Percentiles rank a stretch among this genome's conserved stretches.
Conservation (phyloP, 2,329 filamentous ascomycete species). For the Venturia pyrina region DNA sequence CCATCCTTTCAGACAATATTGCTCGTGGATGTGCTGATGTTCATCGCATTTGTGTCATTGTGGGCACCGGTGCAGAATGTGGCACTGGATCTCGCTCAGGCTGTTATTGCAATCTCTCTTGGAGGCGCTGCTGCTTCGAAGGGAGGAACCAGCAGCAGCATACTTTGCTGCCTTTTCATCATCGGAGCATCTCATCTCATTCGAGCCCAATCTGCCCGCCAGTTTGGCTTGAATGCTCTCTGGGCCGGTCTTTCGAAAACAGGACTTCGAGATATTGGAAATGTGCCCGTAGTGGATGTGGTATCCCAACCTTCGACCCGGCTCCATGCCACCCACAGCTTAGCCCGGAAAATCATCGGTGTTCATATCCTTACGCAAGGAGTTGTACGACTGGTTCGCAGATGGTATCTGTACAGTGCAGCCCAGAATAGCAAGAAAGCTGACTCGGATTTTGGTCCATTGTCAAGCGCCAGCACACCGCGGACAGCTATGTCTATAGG, state of each 20-base stretch:
- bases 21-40: slow-evolving; percentile 71
- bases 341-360: slow-evolving; percentile 49
- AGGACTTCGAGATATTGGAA: slow-evolving; percentile 18
- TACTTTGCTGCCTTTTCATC: slow-evolving; percentile 60
- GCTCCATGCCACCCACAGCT: slow-evolving; percentile 4
- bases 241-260: slow-evolving; percentile 30
- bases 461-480: slow-evolving; percentile 7
- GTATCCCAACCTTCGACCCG: background rate
- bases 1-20: slow-evolving; percentile 78
- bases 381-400: slow-evolving; percentile 57
- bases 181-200: slow-evolving; percentile 45
- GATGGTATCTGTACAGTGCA: slow-evolving; percentile 27
- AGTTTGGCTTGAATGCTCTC: slow-evolving; percentile 30
- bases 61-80: slow-evolving; percentile 83
- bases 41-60: slow-evolving; percentile 78
- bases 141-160: slow-evolving; percentile 60
- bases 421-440: slow-evolving; percentile 26
- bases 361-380: slow-evolving; percentile 69
- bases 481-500: slow-evolving; percentile 18
- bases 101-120: slow-evolving; percentile 83
- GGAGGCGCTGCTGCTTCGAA: slow-evolving; percentile 67
- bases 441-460: slow-evolving; percentile 29
- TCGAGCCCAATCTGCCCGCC: slow-evolving; percentile 42
- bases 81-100: slow-evolving; percentile 81
- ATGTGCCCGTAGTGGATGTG: background rate